A percentile compares a stretch with the other conserved stretches of the same genome.
Conservation (phyloP, 139 green algal genomes). For the Klebsormidium nitens region DNA sequence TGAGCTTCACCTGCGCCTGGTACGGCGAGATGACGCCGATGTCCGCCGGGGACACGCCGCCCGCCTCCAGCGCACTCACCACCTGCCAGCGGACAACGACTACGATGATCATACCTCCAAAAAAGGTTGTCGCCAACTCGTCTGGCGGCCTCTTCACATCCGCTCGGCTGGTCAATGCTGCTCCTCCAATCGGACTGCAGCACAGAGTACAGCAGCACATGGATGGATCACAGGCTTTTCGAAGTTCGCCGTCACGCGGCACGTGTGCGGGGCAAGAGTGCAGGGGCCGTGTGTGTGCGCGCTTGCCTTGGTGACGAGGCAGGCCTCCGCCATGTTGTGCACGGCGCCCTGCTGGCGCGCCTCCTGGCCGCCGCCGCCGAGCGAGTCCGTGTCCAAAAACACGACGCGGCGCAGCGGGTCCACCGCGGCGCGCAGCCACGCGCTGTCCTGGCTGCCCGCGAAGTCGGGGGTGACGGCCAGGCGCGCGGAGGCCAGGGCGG, state of each 20-base stretch:
- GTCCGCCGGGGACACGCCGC: constrained; percentile 42
- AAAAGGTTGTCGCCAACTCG: too few relatives aligned
- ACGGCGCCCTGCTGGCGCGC: constrained; percentile 27
- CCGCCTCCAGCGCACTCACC: constrained; percentile 45
- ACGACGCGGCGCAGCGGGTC: constrained; percentile 56
- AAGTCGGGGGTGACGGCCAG: too few relatives aligned
- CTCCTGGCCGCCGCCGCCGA: not conserved
- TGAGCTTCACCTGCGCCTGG: constrained; percentile 54
- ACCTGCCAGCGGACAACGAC: too few relatives aligned
- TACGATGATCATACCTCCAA: too few relatives aligned
- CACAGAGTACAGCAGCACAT: too few relatives aligned
- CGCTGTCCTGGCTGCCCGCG: not conserved
- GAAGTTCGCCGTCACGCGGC: too few relatives aligned
- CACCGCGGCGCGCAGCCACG: constrained; percentile 25
- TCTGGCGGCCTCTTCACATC: too few relatives aligned
- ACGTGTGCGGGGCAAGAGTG: too few relatives aligned
- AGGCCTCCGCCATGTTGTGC: not conserved
- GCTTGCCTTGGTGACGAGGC: constrained; percentile 1
- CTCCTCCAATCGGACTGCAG: too few relatives aligned
- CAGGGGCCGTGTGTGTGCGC: constrained; percentile 30
- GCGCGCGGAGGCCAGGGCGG: too few relatives aligned
- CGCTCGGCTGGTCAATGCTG: too few relatives aligned
- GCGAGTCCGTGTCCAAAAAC: constrained; percentile 73
- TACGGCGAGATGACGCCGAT: constrained; percentile 84
- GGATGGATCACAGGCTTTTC: too few relatives aligned